Evolutionary conservation across 2,329 filamentous ascomycete species (phyloP).

Genomic region (Pseudocercospora ulei): DNA sequence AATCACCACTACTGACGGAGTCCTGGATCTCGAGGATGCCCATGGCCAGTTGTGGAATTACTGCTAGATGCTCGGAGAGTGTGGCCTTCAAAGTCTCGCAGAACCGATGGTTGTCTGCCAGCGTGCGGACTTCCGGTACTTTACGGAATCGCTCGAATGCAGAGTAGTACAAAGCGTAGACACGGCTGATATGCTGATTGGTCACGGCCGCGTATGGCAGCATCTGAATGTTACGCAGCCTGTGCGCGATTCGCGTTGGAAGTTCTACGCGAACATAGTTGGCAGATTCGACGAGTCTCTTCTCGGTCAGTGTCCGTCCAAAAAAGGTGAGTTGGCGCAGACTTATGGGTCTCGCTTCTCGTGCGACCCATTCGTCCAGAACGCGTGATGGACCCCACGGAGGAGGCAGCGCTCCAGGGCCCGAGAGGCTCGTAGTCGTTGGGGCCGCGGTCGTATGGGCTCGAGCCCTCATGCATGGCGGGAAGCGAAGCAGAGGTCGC

Average conservation of each 20-base stretch:
- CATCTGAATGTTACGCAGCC: conserved; percentile 92
- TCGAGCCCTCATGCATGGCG: conserved; percentile 12
- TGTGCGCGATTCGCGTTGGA: conserved; percentile 79
- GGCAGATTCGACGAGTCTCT: conserved; percentile 79
- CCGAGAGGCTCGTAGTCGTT: conserved; percentile 3
- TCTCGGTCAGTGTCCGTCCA: conserved; percentile 82
- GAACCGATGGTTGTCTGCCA: conserved; percentile 82
- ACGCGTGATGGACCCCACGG: conserved; percentile 51
- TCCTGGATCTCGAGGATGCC: conserved; percentile 84
- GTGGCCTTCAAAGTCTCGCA: conserved; percentile 72
- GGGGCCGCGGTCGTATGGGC: conserved; percentile 18
- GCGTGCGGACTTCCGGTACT: conserved; percentile 68
- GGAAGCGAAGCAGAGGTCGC: conserved; percentile 8
- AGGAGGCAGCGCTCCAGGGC: conserved; percentile 35
- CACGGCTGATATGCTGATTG: conserved; percentile 86
- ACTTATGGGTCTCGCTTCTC: conserved; percentile 89
- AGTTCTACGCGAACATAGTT: conserved; percentile 97
- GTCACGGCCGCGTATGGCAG: conserved; percentile 91
- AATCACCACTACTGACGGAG: conserved; percentile 66
- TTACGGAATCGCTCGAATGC: conserved; percentile 89
- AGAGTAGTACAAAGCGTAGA: conserved; percentile 92
- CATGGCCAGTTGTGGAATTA: conserved; percentile 90
- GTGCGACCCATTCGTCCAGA: conserved; percentile 72
- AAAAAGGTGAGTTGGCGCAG: conserved; percentile 95
- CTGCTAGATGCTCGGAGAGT: conserved; percentile 76